Evolutionary conservation across 495 filamentous ascomycete genomes (phyloP), one percentile per base, ranked within the genome.

Genomic region (Aspergillus leporis): DNA sequence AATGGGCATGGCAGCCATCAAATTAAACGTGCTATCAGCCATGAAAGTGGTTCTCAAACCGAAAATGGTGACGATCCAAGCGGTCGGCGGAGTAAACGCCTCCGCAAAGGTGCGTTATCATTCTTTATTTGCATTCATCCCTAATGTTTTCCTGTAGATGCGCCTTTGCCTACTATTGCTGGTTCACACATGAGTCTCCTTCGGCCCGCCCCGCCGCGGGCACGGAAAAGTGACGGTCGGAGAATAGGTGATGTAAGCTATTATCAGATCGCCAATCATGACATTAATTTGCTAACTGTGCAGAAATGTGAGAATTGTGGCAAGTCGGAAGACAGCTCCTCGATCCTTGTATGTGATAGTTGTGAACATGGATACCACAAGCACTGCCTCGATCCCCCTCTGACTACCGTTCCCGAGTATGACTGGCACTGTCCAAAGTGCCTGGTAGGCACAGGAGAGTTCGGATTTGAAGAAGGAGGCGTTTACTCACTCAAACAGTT

Each of bases 391-490:
- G 94, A 98, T 59, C 93, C 92, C 21, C 89, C 87, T 3, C 78
- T 96, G n/a, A 87, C 89, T 57, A 75, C 79, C 22, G 83, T 85
- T 47, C 90, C 92, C 0, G 91, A 96, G 55, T 85, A 85, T 48
- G 94, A 99, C 60, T 99, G 94, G 94, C 92, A 98, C 69, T 99
- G 94, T 66, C 90, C 94, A 10, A 85, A 91, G 67, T 99, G 94
- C 69, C 81, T 99, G 43, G 95, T 99, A 40, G 94, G 94, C 43
- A 96, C 95, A 36, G 92, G 92, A 36, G 92, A 98, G 66, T 99
- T 96, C 63, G 94, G 94, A 0, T 99, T 99, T 61, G 94, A 97
- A 66, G 94, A 99, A 70, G 94, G 94, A 19, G 92, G 92, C 23
- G 85, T 97, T 18, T 99, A 99, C 74, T 99, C 94, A 0, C 81